Conservation (phyloP, 345 rosid species). For the Barbarea vulgaris region DNA sequence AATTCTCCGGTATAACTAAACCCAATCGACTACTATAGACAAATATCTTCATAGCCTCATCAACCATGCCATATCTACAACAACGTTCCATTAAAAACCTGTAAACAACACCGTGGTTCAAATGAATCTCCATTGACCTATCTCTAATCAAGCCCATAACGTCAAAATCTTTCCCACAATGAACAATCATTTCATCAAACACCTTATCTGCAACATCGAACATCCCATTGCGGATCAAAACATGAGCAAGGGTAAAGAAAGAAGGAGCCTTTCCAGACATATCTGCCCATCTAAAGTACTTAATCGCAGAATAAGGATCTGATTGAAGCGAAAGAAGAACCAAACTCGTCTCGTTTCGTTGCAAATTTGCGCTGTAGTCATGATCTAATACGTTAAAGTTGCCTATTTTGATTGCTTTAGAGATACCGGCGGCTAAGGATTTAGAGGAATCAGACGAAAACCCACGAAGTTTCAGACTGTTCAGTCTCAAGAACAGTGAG, state of each 20-base stretch:
- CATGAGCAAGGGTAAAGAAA: conserved; percentile 40
- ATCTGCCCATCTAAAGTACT: conserved; percentile 39
- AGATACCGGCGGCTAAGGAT: conserved; percentile 1
- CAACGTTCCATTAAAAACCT: conserved; percentile 48
- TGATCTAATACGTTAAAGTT: conserved; percentile 9
- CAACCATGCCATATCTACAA: conserved; percentile 42
- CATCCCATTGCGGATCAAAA: conserved; percentile 43
- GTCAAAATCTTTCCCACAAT: conserved; percentile 29
- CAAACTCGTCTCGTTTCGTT: conserved; percentile 19
- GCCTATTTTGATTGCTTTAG: conserved; percentile 30
- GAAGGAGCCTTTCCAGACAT: conserved; percentile 28
- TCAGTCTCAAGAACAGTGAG: not conserved
- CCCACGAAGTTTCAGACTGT: not conserved
- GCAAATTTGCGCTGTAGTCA: conserved; percentile 5
- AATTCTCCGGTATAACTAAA: conserved; percentile 21
- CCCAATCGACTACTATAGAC: conserved; percentile 29
- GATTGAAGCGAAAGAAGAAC: conserved; percentile 36
- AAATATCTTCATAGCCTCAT: conserved; percentile 37
- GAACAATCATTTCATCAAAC: conserved; percentile 45
- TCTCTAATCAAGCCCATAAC: conserved; percentile 24
- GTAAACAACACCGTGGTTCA: conserved; percentile 26
- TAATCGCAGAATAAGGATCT: conserved; percentile 25
- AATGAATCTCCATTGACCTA: not conserved
- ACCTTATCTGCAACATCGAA: conserved; percentile 42
- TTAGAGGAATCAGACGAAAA: conserved; percentile 16